These are phyloP conservation scores for Arachnomyces sp. DNA, from an alignment of 2,329 filamentous ascomycete species.

Conservation along the genomic window DNA sequence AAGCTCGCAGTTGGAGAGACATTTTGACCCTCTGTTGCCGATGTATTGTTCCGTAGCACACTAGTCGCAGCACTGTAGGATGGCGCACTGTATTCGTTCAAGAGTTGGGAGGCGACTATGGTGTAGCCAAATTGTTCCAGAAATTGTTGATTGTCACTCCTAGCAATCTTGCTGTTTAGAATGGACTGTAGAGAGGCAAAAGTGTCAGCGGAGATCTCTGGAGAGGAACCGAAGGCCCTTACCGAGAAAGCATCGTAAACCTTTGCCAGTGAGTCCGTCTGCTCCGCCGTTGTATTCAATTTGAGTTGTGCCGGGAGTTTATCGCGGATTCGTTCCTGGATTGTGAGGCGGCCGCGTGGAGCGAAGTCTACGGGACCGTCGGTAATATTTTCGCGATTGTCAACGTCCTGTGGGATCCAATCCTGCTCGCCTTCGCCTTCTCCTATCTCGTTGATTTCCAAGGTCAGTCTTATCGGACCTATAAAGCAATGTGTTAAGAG, in stretches of 20 bases:
- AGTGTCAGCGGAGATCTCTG: constrained; percentile 3
- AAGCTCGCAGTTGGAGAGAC: constrained; percentile 36
- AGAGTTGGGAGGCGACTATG: constrained; percentile 81
- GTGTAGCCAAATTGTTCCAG: constrained; percentile 89
- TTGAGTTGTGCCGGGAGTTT: constrained; percentile 42
- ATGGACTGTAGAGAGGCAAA: constrained; percentile 44
- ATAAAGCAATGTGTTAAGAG: neutral
- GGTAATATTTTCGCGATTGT: constrained; percentile 22
- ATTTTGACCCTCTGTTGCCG: constrained; percentile 23
- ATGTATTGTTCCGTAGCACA: constrained; percentile 22
- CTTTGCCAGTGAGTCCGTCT: constrained; percentile 24
- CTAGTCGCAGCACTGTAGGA: constrained; percentile 32
- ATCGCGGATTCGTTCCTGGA: constrained; percentile 41
- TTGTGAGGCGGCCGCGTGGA: constrained; percentile 41
- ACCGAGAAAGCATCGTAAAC: constrained; percentile 43
- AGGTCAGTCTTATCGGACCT: constrained; percentile 5
- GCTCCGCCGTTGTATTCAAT: constrained; percentile 22
- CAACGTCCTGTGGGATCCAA: constrained; percentile 27
- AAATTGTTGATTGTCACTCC: constrained; percentile 73
- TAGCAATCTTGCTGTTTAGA: constrained; percentile 63
- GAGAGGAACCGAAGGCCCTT: constrained; percentile 15
- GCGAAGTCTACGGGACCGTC: constrained; percentile 37
- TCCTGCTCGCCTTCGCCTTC: constrained; percentile 38
- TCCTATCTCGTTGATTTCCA: constrained; percentile 25
- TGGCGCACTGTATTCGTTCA: constrained; percentile 52